A percentile compares a stretch with the other conserved stretches of the same genome.
Evolutionary conservation across 2,329 filamentous ascomycete genomes (phyloP).

Genomic region (Aureobasidium sp.): DNA sequence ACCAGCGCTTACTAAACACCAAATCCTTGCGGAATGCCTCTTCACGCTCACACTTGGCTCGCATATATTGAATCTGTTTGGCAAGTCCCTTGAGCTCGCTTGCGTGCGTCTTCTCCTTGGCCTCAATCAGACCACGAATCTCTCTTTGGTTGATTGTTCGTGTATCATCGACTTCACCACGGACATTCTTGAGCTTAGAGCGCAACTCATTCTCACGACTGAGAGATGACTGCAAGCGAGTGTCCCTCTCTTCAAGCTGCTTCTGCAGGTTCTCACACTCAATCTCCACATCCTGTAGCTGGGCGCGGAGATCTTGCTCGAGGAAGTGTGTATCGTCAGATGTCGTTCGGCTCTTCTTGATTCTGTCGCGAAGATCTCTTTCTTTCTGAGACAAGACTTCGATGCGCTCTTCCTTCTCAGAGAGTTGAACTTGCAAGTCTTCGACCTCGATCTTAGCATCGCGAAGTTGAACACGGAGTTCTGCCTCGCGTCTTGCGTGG

Average conservation of each 20-base stretch:
- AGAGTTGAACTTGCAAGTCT: conserved; percentile 28
- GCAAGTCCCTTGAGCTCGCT: conserved; percentile 73
- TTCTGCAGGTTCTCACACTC: conserved; percentile 32
- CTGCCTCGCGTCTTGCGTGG: conserved; percentile 29
- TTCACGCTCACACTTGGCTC: conserved; percentile 72
- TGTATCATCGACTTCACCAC: conserved; percentile 15
- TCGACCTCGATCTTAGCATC: conserved; percentile 27
- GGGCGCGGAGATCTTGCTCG: conserved; percentile 30
- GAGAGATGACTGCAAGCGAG: conserved; percentile 21
- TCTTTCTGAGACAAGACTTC: conserved; percentile 31
- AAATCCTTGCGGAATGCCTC: conserved; percentile 70
- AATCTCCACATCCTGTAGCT: conserved; percentile 29
- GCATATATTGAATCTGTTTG: conserved; percentile 86
- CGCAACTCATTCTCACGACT: conserved; percentile 29
- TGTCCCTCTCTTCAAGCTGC: conserved; percentile 26
- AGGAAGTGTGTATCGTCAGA: conserved; percentile 25
- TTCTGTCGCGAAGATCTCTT: conserved; percentile 29
- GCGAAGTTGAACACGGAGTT: conserved; percentile 29
- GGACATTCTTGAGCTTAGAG: conserved; percentile 22
- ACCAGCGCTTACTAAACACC: conserved; percentile 78
- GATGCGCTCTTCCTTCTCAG: conserved; percentile 34
- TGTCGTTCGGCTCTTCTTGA: conserved; percentile 20
- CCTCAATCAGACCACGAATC: conserved; percentile 20
- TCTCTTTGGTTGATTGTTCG: conserved; percentile 20
- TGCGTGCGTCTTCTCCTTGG: conserved; percentile 58